A percentile compares a stretch with the other conserved stretches of the same genome.
Conservation (phyloP, 352 stramenopile genomes). For the Phytophthora gonapodyides region DNA sequence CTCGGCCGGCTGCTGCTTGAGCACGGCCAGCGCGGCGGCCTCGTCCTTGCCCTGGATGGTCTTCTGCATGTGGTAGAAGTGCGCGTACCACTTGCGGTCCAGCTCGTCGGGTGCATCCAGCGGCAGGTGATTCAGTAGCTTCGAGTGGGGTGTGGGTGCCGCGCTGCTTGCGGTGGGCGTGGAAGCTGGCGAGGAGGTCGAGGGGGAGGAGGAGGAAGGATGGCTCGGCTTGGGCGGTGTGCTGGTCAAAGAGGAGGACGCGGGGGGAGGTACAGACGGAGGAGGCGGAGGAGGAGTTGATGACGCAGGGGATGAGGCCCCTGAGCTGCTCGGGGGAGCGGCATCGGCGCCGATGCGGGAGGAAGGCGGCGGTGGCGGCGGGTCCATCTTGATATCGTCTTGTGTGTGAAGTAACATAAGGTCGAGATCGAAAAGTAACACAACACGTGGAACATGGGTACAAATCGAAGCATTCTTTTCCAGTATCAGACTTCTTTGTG, state of each 20-base stretch:
- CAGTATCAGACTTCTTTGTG: neutral
- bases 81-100: slow-evolving; percentile 86
- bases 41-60: slow-evolving; percentile 78
- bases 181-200: slow-evolving; percentile 24
- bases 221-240: slow-evolving; percentile 11
- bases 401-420: neutral
- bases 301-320: neutral
- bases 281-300: slow-evolving; percentile 45
- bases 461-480: too few species aligned
- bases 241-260: slow-evolving; percentile 17
- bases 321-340: neutral
- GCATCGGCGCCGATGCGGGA: neutral
- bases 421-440: too few species aligned
- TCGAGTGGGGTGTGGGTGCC: slow-evolving; percentile 57
- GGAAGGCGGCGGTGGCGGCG: slow-evolving; percentile 22
- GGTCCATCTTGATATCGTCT: slow-evolving; percentile 19
- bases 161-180: slow-evolving; percentile 34
- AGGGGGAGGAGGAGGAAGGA: neutral
- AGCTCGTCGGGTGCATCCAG: slow-evolving; percentile 79
- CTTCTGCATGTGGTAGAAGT: slow-evolving; percentile 89
- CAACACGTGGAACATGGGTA: too few species aligned
- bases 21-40: slow-evolving; percentile 44
- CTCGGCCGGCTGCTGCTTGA: slow-evolving; percentile 62
- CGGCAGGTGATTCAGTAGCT: slow-evolving; percentile 72
- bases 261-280: slow-evolving; percentile 37